Percentiles rank a stretch among this genome's conserved stretches.
Conservation (phyloP, 2,329 filamentous ascomycete species). For the Alternaria dauci region DNA sequence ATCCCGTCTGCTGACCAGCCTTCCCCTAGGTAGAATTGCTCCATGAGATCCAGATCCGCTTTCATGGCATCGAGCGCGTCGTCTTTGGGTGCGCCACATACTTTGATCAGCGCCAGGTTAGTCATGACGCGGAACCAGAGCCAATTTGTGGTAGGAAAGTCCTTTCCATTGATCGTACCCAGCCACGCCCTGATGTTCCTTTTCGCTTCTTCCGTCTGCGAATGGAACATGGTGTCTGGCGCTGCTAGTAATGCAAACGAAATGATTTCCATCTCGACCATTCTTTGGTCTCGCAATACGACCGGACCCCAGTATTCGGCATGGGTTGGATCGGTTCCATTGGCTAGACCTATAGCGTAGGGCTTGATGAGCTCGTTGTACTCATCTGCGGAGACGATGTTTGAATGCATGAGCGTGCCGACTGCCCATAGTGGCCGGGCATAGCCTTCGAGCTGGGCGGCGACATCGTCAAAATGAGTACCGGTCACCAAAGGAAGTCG, state of each 20-base stretch:
- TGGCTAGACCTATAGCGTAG: slow-evolving; percentile 43
- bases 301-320: slow-evolving; percentile 60
- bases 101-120: slow-evolving; percentile 57
- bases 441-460: slow-evolving; percentile 47
- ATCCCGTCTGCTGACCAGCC: slow-evolving; percentile 61
- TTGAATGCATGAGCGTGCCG: slow-evolving; percentile 38
- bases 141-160: slow-evolving; percentile 62
- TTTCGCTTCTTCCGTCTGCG: slow-evolving; percentile 41
- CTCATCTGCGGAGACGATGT: slow-evolving; percentile 23
- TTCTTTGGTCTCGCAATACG: slow-evolving; percentile 59
- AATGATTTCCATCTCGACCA: slow-evolving; percentile 64
- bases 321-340: slow-evolving; percentile 47
- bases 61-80: slow-evolving; percentile 52
- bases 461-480: slow-evolving; percentile 48
- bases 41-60: slow-evolving; percentile 55
- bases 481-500: slow-evolving; percentile 42
- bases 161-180: slow-evolving; percentile 53
- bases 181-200: slow-evolving; percentile 55
- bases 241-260: slow-evolving; percentile 59
- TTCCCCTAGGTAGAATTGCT: slow-evolving; percentile 56
- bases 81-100: slow-evolving; percentile 50
- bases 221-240: slow-evolving; percentile 50
- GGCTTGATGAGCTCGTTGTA: slow-evolving; percentile 32
- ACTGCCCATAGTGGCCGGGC: slow-evolving; percentile 47
- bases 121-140: slow-evolving; percentile 63